These are phyloP conservation scores for Penicillium sclerotigenum DNA, from an alignment of 2,329 filamentous ascomycete species.

Conservation along the genomic window DNA sequence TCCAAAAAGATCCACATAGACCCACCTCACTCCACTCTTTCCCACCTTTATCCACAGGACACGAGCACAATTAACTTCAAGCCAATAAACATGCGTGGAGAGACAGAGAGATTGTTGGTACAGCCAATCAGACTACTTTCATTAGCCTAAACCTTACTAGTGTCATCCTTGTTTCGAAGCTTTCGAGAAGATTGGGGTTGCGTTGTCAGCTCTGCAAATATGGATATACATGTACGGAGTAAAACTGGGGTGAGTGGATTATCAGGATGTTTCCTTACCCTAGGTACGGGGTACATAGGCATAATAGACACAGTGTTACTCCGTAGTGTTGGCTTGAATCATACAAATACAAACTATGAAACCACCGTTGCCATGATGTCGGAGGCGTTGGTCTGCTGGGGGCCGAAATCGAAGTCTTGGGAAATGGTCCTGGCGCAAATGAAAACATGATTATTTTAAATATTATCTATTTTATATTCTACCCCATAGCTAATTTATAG, in stretches of 20 bases:
- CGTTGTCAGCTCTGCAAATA: not conserved
- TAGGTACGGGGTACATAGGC: not conserved
- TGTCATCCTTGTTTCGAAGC: not conserved
- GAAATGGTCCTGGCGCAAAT: not conserved
- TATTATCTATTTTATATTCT: not conserved
- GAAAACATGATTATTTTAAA: not conserved
- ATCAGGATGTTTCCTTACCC: too few relatives aligned
- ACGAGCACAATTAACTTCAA: not conserved
- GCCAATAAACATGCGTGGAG: not conserved
- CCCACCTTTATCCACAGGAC: not conserved
- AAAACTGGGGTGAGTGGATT: not conserved
- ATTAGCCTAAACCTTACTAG: not conserved
- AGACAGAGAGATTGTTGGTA: slow-evolving; percentile 67
- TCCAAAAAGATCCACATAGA: not conserved
- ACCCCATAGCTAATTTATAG: not conserved
- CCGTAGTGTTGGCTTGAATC: not conserved
- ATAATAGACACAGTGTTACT: not conserved
- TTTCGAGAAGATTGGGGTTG: not conserved
- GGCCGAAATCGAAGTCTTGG: not conserved
- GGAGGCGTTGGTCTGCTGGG: not conserved
- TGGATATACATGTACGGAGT: not conserved
- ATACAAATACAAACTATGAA: not conserved
- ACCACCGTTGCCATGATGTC: not conserved
- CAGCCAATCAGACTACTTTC: slow-evolving; percentile 42
- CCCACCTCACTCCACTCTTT: too few relatives aligned